A percentile compares a stretch with the other conserved stretches of the same genome.
These are phyloP conservation scores for Phialophora expanda DNA, from an alignment of 2,329 filamentous ascomycete species.

Conservation along the genomic window DNA sequence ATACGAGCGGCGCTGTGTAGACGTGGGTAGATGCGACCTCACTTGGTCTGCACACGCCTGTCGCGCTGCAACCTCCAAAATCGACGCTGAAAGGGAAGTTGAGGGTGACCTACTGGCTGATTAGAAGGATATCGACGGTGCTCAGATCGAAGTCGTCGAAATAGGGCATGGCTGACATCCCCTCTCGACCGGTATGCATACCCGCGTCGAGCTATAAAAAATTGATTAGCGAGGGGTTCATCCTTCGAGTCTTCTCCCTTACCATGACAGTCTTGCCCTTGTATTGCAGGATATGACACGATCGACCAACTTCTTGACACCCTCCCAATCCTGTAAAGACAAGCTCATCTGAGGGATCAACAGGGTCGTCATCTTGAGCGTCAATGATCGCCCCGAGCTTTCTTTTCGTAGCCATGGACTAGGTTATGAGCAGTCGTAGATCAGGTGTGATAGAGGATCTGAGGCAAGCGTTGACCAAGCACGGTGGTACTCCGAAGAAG, in stretches of 20 bases:
- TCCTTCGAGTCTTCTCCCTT: slow-evolving; percentile 42
- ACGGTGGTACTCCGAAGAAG: neutral
- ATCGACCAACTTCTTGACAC: slow-evolving; percentile 95
- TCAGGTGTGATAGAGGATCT: neutral
- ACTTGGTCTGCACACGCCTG: neutral
- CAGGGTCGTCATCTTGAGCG: slow-evolving; percentile 74
- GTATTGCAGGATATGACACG: slow-evolving; percentile 97
- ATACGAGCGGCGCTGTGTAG: neutral
- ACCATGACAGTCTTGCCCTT: slow-evolving; percentile 99
- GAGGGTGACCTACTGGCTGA: slow-evolving; percentile 87
- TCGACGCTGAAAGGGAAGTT: slow-evolving; percentile 37
- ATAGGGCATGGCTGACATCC: slow-evolving; percentile 89
- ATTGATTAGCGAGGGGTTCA: slow-evolving; percentile 19
- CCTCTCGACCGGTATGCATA: slow-evolving; percentile 84
- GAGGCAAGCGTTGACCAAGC: neutral
- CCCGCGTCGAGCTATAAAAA: slow-evolving; percentile 82
- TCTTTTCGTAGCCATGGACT: slow-evolving; percentile 85
- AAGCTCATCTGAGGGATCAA: slow-evolving; percentile 91
- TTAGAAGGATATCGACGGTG: slow-evolving; percentile 93
- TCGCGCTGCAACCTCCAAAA: slow-evolving; percentile 18
- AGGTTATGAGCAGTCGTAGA: neutral
- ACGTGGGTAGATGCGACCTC: neutral
- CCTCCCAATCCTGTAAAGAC: slow-evolving; percentile 93
- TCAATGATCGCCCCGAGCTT: slow-evolving; percentile 77
- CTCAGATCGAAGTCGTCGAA: slow-evolving; percentile 99